Base-by-base conservation (phyloP, 208 protist genomes). In the Acanthamoeba castellanii region DNA sequence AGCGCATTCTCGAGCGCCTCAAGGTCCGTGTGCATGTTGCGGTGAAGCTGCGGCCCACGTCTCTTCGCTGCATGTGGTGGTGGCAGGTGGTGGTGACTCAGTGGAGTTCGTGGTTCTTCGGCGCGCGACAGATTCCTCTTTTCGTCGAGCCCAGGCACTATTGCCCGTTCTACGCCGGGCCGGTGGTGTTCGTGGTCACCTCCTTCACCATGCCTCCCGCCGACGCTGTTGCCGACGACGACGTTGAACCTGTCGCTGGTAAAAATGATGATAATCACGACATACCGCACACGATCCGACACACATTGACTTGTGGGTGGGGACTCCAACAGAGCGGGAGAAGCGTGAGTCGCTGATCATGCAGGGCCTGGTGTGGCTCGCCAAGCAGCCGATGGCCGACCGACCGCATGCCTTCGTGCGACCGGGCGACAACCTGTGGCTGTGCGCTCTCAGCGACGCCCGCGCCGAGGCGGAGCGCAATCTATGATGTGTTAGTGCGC, bases 201-300 rank as follows among this genome's bases (percentile, higher is more conserved):
- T 70, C 61, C 61, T 70, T 70, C 61, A 70, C 61, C 61, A 70
- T 70, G 61, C 61, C 61, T 70, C 61, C 61, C 61, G 11, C 57
- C 57, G 57, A 64, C 57, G 57, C 57, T 27, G 25, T 50, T 8
- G 55, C 5, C 61, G 25, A 34, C 3, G 27, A 70, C 1, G n/a
- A n/a, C n/a, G n/a, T n/a, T n/a, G 61, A 70, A 30, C 61, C 61
- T 6, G 27, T 7, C 61, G 18, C 61, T 7, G 61, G 61, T 70
- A 30, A 32, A 9, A 59, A 7, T 25, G n/a, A n/a, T n/a, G n/a
- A n/a, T 18, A 18, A 59, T 18, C 55, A 8, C 16, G 0, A 64
- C 16, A 61, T 1, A 1, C 1, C 11, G 1, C 55, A 61, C 55
- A 61, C 55, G 55, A 7, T 5, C 55, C 45, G 20, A 32, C 27